Conservation (phyloP, 2,329 filamentous ascomycete genomes). For the Pyricularia sp. region DNA sequence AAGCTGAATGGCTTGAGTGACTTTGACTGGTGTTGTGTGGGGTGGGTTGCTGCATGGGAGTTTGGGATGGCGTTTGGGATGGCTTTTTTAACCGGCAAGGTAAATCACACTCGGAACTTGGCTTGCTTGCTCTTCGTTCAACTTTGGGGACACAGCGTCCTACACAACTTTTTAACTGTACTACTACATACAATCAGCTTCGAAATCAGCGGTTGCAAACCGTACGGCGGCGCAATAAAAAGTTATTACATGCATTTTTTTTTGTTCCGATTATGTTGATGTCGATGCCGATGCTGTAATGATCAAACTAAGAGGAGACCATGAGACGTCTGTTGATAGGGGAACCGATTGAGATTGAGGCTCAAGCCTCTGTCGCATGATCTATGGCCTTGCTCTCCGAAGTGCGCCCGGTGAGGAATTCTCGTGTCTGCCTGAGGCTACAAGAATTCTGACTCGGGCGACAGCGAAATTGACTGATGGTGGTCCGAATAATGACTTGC, state of each 20-base stretch:
- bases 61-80: slow-evolving; percentile 2
- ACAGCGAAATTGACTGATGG: background rate
- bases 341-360: no score
- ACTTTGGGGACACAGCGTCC: background rate
- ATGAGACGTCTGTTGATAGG: no score
- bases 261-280: background rate
- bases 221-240: background rate
- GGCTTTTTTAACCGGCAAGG: background rate
- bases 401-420: background rate
- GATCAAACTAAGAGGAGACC: no score
- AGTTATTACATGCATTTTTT: background rate
- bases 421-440: background rate
- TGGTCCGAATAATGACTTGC: background rate
- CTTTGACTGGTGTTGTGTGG: slow-evolving; percentile 2
- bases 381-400: no score
- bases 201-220: background rate
- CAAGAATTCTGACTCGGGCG: background rate
- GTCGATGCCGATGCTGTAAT: background rate
- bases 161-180: background rate
- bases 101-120: slow-evolving; percentile 2
- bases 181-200: background rate
- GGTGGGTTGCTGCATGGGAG: slow-evolving; percentile 1
- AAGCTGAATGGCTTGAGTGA: slow-evolving; percentile 18
- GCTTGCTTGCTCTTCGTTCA: background rate
- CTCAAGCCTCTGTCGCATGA: no score